These are phyloP conservation scores for Ogataea saltuana DNA, from an alignment of 805 yeast species.

Conservation along the genomic window DNA sequence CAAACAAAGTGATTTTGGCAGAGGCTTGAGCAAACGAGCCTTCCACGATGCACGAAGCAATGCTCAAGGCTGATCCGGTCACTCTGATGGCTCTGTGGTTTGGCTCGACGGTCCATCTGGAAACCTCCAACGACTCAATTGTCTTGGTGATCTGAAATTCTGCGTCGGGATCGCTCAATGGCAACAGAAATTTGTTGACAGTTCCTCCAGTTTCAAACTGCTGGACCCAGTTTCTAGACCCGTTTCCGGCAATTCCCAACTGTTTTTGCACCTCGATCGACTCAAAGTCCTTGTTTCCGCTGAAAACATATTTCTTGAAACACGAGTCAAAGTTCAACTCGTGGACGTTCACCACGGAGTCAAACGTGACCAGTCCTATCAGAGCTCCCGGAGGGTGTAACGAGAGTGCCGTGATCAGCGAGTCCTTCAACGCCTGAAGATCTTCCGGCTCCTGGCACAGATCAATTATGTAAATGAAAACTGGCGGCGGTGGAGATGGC, in stretches of 20 bases:
- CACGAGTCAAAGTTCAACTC: slow-evolving; percentile 66
- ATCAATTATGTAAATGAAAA: slow-evolving; percentile 83
- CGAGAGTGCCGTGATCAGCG: slow-evolving; percentile 71
- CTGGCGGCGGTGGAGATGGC: slow-evolving; percentile 71
- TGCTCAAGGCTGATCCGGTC: slow-evolving; percentile 88
- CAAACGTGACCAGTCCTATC: slow-evolving; percentile 84
- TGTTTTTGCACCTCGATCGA: slow-evolving; percentile 39
- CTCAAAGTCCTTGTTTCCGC: slow-evolving; percentile 83
- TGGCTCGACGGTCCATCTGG: slow-evolving; percentile 78
- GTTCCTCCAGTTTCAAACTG: slow-evolving; percentile 47
- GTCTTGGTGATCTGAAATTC: slow-evolving; percentile 81
- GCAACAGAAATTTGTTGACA: slow-evolving; percentile 38
- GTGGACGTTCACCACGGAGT: slow-evolving; percentile 88
- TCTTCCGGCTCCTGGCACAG: slow-evolving; percentile 89
- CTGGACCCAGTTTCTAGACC: slow-evolving; percentile 38
- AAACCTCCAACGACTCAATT: slow-evolving; percentile 66
- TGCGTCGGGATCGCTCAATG: slow-evolving; percentile 44
- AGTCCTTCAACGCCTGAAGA: slow-evolving; percentile 77
- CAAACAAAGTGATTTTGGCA: slow-evolving; percentile 83
- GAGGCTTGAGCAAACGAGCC: slow-evolving; percentile 83
- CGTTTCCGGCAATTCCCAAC: slow-evolving; percentile 38
- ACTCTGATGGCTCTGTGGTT: slow-evolving; percentile 86
- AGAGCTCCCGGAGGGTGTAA: slow-evolving; percentile 87
- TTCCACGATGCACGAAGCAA: slow-evolving; percentile 81
- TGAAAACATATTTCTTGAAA: slow-evolving; percentile 76